These are phyloP conservation scores for Kodamaea plutei DNA, from an alignment of 1,139 yeast genomes.

Conservation along the genomic window DNA sequence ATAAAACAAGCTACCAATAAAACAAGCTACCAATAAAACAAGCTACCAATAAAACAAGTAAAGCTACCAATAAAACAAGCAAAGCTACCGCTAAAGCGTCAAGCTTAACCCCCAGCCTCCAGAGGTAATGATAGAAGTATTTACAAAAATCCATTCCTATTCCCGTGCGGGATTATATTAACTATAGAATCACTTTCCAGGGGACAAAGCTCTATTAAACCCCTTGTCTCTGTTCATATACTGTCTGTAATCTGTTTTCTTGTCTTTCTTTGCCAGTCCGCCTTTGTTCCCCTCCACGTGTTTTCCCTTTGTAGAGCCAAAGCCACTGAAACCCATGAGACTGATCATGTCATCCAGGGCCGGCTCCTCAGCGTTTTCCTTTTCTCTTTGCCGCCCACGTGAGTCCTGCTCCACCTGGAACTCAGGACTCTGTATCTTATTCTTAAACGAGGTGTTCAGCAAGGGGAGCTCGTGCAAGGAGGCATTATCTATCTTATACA, in stretches of 20 bases:
- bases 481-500: slow-evolving; percentile 15
- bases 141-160: no score
- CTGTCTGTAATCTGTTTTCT: slow-evolving; percentile 53
- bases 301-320: slow-evolving; percentile 58
- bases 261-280: slow-evolving; percentile 42
- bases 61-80: no score
- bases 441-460: slow-evolving; percentile 16
- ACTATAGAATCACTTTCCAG: slow-evolving; percentile 31
- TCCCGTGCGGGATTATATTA: no score
- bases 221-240: slow-evolving; percentile 65
- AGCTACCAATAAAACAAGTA: no score
- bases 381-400: slow-evolving; percentile 25
- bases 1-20: no score
- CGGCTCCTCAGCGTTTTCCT: slow-evolving; percentile 13
- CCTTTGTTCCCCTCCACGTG: slow-evolving; percentile 51
- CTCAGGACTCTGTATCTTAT: slow-evolving; percentile 12
- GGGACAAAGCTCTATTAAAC: slow-evolving; percentile 58
- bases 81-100: no score
- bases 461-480: slow-evolving; percentile 17
- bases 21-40: no score
- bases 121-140: no score
- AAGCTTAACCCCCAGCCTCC: no score
- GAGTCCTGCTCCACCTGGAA: slow-evolving; percentile 16
- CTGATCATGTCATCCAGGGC: slow-evolving; percentile 28
- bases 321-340: slow-evolving; percentile 65